phyloP scores from a whole-genome alignment of 106 monocot species.

The Dioscorea dumetorum region DNA sequence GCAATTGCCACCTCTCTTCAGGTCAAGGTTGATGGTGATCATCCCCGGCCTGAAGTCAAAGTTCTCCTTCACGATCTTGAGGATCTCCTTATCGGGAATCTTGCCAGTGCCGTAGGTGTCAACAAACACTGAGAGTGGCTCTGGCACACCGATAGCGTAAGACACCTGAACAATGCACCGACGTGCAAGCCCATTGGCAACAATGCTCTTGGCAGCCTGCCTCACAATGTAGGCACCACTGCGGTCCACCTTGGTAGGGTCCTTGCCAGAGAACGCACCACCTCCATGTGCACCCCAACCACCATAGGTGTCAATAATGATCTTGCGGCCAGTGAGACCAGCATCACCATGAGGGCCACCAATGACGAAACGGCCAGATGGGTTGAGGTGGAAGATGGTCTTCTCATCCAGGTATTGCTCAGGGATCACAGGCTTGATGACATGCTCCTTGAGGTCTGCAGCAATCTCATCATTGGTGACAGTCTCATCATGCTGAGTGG shows the following conservation, averaged over 20 bases:
- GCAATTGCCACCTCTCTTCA: conserved; percentile 34
- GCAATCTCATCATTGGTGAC: conserved; percentile 44
- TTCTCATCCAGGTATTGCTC: conserved; percentile 20
- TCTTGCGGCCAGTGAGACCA: conserved; percentile 29
- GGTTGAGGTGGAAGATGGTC: conserved; percentile 22
- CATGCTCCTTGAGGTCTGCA: conserved; percentile 38
- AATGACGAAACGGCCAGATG: conserved; percentile 16
- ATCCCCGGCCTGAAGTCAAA: conserved; percentile 49
- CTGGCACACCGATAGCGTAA: conserved; percentile 44
- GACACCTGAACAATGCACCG: conserved; percentile 46
- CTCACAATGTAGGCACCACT: conserved; percentile 40
- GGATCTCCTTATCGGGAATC: conserved; percentile 46
- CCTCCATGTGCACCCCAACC: conserved; percentile 48
- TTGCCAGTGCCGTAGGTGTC: conserved; percentile 43
- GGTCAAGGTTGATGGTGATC: conserved; percentile 45
- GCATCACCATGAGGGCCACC: conserved; percentile 22
- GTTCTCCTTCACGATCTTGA: conserved; percentile 45
- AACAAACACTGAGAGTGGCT: conserved; percentile 43
- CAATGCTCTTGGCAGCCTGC: conserved; percentile 40
- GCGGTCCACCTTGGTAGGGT: conserved; percentile 40
- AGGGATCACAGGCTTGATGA: conserved; percentile 35
- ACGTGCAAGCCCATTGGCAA: conserved; percentile 32
- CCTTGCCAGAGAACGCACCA: conserved; percentile 44
- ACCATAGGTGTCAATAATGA: conserved; percentile 19
- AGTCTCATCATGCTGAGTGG: conserved; percentile 48